Evolutionary conservation across 169 alveolate species (phyloP), one percentile per base, ranked within the genome.

Genomic region (Cryptosporidium xiaoi): DNA sequence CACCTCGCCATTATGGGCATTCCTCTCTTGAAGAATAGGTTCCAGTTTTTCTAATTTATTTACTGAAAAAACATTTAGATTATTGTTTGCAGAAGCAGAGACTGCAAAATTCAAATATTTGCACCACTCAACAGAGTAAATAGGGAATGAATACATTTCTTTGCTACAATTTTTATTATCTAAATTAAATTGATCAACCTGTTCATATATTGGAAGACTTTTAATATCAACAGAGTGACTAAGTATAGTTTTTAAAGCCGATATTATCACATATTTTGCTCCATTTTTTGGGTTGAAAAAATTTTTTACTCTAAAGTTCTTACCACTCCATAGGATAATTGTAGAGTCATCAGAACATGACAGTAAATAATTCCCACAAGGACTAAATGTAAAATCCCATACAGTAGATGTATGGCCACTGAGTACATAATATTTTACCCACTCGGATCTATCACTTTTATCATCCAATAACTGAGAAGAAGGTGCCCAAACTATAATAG

Each of bases 401-500:
- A 77, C 87, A 40, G 87, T 77, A n/a, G 87, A 77, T 13, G 64
- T 48, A n/a, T 77, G 87, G 2, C 87, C 87, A 60, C 36, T 44
- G 50, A 77, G 71, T 24, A 66, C 66, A 66, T 44, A 77, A 20
- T 40, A 77, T 46, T 62, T 58, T 20, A 77, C 64, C 87, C 87
- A 77, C 7, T 77, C 87, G 3, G 55, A 29, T 4, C 50, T 56
- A 16, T 62, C 48, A 20, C 24, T 56, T 40, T 77, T 71, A 58
- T 60, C 29, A 20, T 16, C 46, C 2, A 44, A 34, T 58, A 77
- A 60, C n/a, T 34, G 71, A 24, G 48, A 24, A 24, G 69, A 16
- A 31, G 87, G 87, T 33, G 34, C 65, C 87, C 87, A 77, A 58
- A 46, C 62, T 13, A 77, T 77, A 27, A 95, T 91, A 13, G 93